A percentile compares a stretch with the other conserved stretches of the same genome.
Evolutionary conservation across 441 rosid species (phyloP).

Genomic region (Pelargonium fulgidum): DNA sequence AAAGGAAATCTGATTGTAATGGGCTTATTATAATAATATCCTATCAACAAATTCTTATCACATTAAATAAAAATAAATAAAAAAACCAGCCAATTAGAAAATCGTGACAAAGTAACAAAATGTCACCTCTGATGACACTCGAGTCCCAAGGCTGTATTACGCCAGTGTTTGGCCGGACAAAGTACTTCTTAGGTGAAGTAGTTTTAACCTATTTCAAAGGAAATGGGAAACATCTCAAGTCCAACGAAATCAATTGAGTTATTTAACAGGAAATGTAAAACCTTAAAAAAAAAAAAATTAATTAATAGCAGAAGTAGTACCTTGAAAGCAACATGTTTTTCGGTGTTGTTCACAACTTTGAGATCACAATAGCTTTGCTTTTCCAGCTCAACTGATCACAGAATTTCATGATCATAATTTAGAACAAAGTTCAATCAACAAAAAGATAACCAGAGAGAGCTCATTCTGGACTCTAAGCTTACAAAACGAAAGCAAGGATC

Average conservation of each 20-base stretch:
- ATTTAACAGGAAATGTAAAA: neutral
- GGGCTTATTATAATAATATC: neutral
- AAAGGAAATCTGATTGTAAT: neutral
- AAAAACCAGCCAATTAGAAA: constrained; percentile 14
- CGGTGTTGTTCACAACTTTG: constrained; percentile 80
- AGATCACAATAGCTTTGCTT: constrained; percentile 82
- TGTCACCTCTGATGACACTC: constrained; percentile 64
- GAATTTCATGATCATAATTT: constrained; percentile 19
- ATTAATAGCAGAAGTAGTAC: constrained; percentile 28
- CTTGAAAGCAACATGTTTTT: constrained; percentile 86
- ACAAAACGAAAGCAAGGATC: constrained; percentile 8
- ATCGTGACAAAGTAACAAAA: constrained; percentile 8
- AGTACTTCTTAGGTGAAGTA: constrained; percentile 96
- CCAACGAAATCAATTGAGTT: constrained; percentile 7
- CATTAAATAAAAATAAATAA: neutral
- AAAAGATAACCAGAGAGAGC: neutral
- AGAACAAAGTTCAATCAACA: neutral
- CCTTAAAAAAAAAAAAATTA: constrained; percentile 6
- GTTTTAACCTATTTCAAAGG: constrained; percentile 67
- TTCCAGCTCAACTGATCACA: constrained; percentile 72
- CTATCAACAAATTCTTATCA: neutral
- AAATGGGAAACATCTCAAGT: neutral
- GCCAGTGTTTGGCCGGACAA: constrained; percentile 92
- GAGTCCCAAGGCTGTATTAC: constrained; percentile 94
- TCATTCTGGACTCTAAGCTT: neutral